A percentile compares a stretch with the other conserved stretches of the same genome.
phyloP scores from a whole-genome alignment of 2,329 filamentous ascomycete species.

The Hirsutella minnesotensis region DNA sequence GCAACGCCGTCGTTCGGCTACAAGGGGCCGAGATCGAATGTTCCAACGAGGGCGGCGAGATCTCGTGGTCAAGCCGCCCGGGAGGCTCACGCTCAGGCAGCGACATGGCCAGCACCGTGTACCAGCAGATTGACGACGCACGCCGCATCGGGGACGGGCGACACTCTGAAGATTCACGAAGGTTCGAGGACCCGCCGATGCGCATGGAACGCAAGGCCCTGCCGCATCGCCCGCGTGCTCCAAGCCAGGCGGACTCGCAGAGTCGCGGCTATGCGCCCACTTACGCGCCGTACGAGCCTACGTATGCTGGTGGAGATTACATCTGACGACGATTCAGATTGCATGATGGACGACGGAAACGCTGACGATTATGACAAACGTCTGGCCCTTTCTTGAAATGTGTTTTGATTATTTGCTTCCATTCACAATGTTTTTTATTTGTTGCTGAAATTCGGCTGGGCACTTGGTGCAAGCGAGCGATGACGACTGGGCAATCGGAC shows the following conservation, averaged over 20 bases:
- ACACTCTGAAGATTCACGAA: constrained; percentile 21
- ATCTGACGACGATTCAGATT: constrained; percentile 16
- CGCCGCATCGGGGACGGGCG: constrained; percentile 9
- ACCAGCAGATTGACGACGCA: constrained; percentile 32
- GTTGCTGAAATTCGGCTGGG: not conserved
- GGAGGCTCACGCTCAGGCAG: constrained; percentile 29
- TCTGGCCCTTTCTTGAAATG: constrained; percentile 1
- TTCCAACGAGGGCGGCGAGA: constrained; percentile 44
- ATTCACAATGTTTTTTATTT: constrained; percentile 7
- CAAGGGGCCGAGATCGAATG: constrained; percentile 47
- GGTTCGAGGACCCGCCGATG: constrained; percentile 30
- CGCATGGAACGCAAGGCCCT: constrained; percentile 31
- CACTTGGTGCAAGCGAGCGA: constrained; percentile 9
- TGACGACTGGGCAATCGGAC: constrained; percentile 1
- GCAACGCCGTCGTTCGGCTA: constrained; percentile 42
- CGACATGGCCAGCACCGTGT: constrained; percentile 38
- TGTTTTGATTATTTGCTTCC: constrained; percentile 10
- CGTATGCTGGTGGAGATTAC: constrained; percentile 14
- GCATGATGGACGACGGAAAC: constrained; percentile 15
- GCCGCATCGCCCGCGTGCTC: constrained; percentile 31
- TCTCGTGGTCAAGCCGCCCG: constrained; percentile 35
- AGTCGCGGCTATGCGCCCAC: constrained; percentile 20
- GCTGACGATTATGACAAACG: constrained; percentile 16
- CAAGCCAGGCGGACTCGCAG: constrained; percentile 37
- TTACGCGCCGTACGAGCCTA: constrained; percentile 16